phyloP scores from a whole-genome alignment of 2,329 filamentous ascomycete genomes.

The Coniochaeta hoffmannii region DNA sequence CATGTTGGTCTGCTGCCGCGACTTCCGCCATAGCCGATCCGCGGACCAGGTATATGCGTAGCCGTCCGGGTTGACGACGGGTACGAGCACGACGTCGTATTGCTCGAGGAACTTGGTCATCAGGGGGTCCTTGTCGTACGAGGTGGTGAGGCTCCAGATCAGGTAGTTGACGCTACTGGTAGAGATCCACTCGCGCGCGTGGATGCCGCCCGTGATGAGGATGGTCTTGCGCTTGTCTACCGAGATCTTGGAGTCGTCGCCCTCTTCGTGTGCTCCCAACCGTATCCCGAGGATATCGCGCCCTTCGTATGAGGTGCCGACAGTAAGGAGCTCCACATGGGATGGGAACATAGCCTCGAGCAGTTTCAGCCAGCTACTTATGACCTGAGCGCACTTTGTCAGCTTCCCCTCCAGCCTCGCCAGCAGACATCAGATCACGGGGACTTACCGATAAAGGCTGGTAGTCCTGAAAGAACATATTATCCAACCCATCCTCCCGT shows the following conservation, averaged over 20 bases:
- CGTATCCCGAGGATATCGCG: constrained; percentile 78
- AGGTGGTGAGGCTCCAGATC: constrained; percentile 79
- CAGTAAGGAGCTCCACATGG: constrained; percentile 63
- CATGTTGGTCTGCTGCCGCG: constrained; percentile 73
- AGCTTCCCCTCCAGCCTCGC: constrained; percentile 7
- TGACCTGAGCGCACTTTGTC: constrained; percentile 29
- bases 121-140: constrained; percentile 63
- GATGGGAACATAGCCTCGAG: constrained; percentile 85
- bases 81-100: constrained; percentile 84
- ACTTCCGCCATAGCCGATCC: constrained; percentile 93
- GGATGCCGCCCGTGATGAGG: constrained; percentile 69
- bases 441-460: constrained; percentile 67
- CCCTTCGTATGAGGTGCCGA: constrained; percentile 84
- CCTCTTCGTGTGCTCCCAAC: constrained; percentile 45
- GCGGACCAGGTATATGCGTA: constrained; percentile 90
- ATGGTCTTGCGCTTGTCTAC: constrained; percentile 19
- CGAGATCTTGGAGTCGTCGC: constrained; percentile 23
- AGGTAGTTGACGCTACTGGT: constrained; percentile 86
- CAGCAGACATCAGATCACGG: neutral
- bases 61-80: constrained; percentile 86
- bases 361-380: constrained; percentile 86
- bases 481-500: constrained; percentile 30
- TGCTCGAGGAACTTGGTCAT: constrained; percentile 73
- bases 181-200: constrained; percentile 95
- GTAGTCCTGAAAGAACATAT: constrained; percentile 88